Evolutionary conservation across 2,329 filamentous ascomycete species (phyloP).

Genomic region (Colletotrichum musae): DNA sequence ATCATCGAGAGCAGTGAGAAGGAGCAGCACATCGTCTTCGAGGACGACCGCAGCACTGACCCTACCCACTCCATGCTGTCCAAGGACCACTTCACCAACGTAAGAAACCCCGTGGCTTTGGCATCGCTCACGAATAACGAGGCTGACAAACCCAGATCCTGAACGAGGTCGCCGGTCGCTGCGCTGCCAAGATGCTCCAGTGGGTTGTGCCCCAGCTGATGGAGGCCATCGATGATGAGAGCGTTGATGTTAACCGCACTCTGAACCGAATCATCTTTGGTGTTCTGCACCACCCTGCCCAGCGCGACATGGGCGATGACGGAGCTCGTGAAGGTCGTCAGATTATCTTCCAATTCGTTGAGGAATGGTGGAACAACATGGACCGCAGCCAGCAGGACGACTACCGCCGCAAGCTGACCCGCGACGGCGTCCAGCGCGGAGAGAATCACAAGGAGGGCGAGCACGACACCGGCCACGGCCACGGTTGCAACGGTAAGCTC

Average conservation of each 20-base stretch:
- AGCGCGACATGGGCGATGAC: slow-evolving; percentile 78
- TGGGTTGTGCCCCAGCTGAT: slow-evolving; percentile 95
- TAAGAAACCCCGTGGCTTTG: slow-evolving; percentile 52
- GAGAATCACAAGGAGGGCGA: slow-evolving; percentile 91
- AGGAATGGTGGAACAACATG: slow-evolving; percentile 86
- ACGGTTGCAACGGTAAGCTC: slow-evolving; percentile 85
- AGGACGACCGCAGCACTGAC: slow-evolving; percentile 81
- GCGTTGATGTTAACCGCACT: slow-evolving; percentile 76
- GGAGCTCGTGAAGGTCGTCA: slow-evolving; percentile 79
- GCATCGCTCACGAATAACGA: not conserved
- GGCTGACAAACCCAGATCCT: slow-evolving; percentile 66
- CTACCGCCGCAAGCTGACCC: slow-evolving; percentile 82
- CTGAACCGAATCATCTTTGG: slow-evolving; percentile 84
- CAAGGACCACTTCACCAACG: slow-evolving; percentile 94
- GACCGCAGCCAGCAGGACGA: slow-evolving; percentile 73
- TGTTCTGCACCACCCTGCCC: slow-evolving; percentile 90
- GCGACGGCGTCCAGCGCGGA: slow-evolving; percentile 81
- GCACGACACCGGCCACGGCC: slow-evolving; percentile 85
- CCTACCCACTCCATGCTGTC: slow-evolving; percentile 97
- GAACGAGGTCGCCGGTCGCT: slow-evolving; percentile 89
- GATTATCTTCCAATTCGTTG: slow-evolving; percentile 84
- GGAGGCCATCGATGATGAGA: slow-evolving; percentile 86
- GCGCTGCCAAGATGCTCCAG: slow-evolving; percentile 82
- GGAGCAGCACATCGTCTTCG: slow-evolving; percentile 89
- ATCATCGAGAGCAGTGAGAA: slow-evolving; percentile 88